Percentiles rank a stretch among this genome's conserved stretches.
Conservation (phyloP, 225 moss, liverwort and hornwort genomes). For the Polytrichum commune region DNA sequence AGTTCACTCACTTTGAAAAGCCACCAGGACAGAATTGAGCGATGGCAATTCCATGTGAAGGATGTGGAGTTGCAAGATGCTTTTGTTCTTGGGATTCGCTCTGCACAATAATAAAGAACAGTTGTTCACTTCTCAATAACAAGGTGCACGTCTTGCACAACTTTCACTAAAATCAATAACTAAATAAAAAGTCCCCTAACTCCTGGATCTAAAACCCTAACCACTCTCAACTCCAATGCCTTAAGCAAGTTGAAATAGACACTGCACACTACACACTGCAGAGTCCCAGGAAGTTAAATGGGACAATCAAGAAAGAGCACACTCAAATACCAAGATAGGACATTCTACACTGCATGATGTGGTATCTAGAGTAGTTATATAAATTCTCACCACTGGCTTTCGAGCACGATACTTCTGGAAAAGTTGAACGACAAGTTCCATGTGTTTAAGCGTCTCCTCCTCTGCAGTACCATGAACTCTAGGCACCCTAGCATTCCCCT, state of each 20-base stretch:
- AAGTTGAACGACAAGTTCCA: slow-evolving; percentile 73
- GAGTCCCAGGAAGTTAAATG: background rate
- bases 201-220: too few species aligned
- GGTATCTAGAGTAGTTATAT: background rate
- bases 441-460: slow-evolving; percentile 73
- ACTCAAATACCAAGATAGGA: background rate
- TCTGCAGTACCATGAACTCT: slow-evolving; percentile 67
- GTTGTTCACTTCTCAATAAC: too few species aligned
- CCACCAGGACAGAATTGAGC: slow-evolving; percentile 53
- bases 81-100: slow-evolving; percentile 51
- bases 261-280: too few species aligned
- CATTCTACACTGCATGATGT: too few species aligned
- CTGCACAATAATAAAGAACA: slow-evolving; percentile 25
- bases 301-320: background rate
- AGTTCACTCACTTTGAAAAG: slow-evolving; percentile 32
- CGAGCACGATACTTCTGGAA: slow-evolving; percentile 38
- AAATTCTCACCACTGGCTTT: slow-evolving; percentile 43
- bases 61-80: slow-evolving; percentile 45
- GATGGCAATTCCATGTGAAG: slow-evolving; percentile 55
- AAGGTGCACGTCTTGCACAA: too few species aligned
- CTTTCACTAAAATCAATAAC: too few species aligned
- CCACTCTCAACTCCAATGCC: too few species aligned
- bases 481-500: slow-evolving; percentile 57
- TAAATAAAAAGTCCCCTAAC: too few species aligned
- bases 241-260: too few species aligned